A percentile compares a stretch with the other conserved stretches of the same genome.
phyloP scores from a whole-genome alignment of 345 rosid species.

The Luvunga scandens region DNA sequence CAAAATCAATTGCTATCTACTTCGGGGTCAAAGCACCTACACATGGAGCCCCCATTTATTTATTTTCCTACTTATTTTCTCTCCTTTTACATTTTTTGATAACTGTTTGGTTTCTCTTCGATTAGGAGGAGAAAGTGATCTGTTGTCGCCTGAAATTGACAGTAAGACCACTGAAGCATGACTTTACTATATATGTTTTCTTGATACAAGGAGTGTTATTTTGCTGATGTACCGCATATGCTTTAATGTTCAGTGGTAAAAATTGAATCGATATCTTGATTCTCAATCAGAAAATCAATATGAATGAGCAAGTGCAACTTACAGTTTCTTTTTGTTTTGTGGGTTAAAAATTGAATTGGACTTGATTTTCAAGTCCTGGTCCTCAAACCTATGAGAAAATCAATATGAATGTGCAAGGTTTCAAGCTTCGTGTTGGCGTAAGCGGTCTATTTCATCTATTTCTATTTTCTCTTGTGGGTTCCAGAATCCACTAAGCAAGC shows the following conservation, averaged over 20 bases:
- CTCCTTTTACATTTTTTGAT: background rate
- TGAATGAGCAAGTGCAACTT: background rate
- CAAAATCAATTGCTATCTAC: conserved; percentile 9
- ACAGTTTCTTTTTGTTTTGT: background rate
- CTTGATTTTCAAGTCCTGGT: background rate
- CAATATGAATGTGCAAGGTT: background rate
- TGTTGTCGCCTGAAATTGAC: conserved; percentile 9
- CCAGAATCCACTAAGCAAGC: conserved; percentile 19
- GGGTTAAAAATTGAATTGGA: background rate
- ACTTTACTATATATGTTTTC: background rate
- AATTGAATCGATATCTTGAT: background rate
- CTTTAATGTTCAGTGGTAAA: background rate
- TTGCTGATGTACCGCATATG: background rate
- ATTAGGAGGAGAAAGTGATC: background rate
- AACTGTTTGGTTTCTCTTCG: conserved; percentile 6
- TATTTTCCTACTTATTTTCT: background rate
- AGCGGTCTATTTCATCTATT: background rate
- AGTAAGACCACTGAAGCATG: background rate
- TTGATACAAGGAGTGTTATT: background rate
- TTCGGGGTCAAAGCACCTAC: background rate
- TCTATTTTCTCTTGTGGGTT: conserved; percentile 1
- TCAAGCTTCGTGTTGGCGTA: background rate
- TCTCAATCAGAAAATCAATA: background rate
- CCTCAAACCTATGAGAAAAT: background rate
- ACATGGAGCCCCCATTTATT: background rate